phyloP scores from a whole-genome alignment of 768 basidiomycete species.

The Fibroporia radiculosa region DNA sequence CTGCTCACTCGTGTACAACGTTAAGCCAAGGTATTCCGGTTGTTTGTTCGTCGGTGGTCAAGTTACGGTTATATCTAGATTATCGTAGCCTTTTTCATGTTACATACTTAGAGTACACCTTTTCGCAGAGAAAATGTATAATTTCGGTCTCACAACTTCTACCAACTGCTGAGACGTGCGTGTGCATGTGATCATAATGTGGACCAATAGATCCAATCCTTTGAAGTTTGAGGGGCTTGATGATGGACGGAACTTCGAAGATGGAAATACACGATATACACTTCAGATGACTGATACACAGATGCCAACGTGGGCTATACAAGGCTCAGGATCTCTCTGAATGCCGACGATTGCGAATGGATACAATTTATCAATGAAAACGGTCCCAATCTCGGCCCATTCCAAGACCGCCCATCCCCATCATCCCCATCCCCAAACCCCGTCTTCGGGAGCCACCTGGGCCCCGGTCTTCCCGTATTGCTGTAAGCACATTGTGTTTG shows the following conservation, averaged over 20 bases:
- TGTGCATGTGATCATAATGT: too few species aligned
- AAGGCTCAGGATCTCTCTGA: too few species aligned
- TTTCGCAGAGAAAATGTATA: neutral
- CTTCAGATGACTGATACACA: too few species aligned
- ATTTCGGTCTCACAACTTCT: too few species aligned
- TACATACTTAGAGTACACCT: slow-evolving; percentile 3
- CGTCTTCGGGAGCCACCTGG: slow-evolving; percentile 36
- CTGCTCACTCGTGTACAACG: neutral
- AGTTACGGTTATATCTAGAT: slow-evolving; percentile 1
- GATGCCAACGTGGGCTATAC: too few species aligned
- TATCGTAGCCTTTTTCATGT: slow-evolving; percentile 1
- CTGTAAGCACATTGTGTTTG: slow-evolving; percentile 59
- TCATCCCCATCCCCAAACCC: slow-evolving; percentile 33
- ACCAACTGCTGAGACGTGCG: too few species aligned
- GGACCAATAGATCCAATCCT: too few species aligned
- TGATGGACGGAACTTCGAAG: too few species aligned
- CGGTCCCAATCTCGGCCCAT: slow-evolving; percentile 47
- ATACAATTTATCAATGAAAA: slow-evolving; percentile 41
- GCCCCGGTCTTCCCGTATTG: slow-evolving; percentile 47
- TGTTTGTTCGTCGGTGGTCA: neutral
- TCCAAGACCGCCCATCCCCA: slow-evolving; percentile 5
- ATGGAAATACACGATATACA: too few species aligned
- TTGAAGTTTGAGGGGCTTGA: too few species aligned
- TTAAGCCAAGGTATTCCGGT: neutral
- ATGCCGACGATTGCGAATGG: too few species aligned